Evolutionary conservation across 495 filamentous ascomycete genomes (phyloP), one percentile per base, ranked within the genome.

Genomic region (Schizothecium vesticola): DNA sequence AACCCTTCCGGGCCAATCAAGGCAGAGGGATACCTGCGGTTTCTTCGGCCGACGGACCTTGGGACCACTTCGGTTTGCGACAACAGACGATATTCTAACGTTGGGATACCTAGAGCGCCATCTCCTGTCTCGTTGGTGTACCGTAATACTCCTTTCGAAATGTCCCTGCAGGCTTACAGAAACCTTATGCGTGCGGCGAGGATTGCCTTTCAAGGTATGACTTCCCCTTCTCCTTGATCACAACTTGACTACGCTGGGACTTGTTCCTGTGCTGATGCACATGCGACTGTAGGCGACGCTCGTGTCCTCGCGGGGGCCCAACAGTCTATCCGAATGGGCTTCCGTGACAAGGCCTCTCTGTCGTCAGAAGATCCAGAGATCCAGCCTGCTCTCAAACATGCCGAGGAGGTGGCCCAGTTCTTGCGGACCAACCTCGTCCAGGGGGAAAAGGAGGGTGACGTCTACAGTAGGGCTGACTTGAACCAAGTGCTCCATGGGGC

Each of bases 391-490:
- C 85, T 99, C 69, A 80, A 87, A 67, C 88, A 96, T 74, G 96
- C 94, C 29, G 82, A 93, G 66, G 92, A 96, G 63, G 87, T 97
- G 25, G 92, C 95, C 6, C 84, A 82, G 64, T 88, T 98, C 67
- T 74, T 99, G 70, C 82, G 87, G 73, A 82, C 91, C 75, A 98
- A 98, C 75, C 82, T 98, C 12, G 92, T 99, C 3, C 95, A 98
- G 74, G 95, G 95, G 55, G 82, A 83, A 61, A 84, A 84, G 63
- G 79, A 87, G 43, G 87, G 86, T 23, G 78, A 83, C 3, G 29
- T 25, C 75, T 94, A 89, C 80, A 88, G 90, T 92, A 81, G 9
- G 66, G 8, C 16, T 2, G n/a, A 57, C 51, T 13, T 56, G 43
- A 19, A 13, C 13, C 56, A 19, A 59, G 19, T 0, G 28, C 33